Conservation (phyloP, 208 protist species). For the Vickermania ingenoplastis region DNA sequence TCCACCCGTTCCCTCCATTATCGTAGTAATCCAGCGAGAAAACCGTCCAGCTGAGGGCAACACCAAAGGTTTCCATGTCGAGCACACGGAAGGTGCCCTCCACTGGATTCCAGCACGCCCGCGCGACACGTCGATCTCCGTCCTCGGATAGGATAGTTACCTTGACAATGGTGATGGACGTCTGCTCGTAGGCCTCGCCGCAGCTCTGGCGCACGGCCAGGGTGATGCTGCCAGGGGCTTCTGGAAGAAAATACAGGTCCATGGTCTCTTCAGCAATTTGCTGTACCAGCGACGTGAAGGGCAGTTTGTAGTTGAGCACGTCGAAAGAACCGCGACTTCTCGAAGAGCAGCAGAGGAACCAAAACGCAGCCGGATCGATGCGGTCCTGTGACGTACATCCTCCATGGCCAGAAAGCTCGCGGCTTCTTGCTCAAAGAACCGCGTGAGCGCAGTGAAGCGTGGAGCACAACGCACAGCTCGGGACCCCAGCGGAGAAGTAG, state of each 20-base stretch:
- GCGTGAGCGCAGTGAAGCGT: constrained; percentile 46
- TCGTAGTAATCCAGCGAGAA: constrained; percentile 60
- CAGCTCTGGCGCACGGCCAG: constrained; percentile 73
- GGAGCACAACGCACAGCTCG: constrained; percentile 61
- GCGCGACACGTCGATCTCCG: constrained; percentile 59
- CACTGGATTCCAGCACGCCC: constrained; percentile 70
- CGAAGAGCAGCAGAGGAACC: constrained; percentile 59
- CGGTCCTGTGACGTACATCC: constrained; percentile 64
- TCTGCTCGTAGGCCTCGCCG: constrained; percentile 54
- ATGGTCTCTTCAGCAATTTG: constrained; percentile 81
- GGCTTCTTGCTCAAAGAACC: constrained; percentile 71
- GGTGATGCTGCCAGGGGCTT: constrained; percentile 70
- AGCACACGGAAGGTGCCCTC: constrained; percentile 64
- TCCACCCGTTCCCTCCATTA: constrained; percentile 6
- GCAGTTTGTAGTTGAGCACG: constrained; percentile 61
- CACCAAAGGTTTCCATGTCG: constrained; percentile 76
- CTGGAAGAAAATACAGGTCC: constrained; percentile 81
- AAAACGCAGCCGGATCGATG: constrained; percentile 66
- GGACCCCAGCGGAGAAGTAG: constrained; percentile 37
- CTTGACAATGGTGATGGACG: constrained; percentile 52
- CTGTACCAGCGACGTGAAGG: constrained; percentile 74
- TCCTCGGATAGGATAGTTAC: constrained; percentile 83
- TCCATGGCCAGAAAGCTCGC: constrained; percentile 50
- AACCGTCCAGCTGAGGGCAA: constrained; percentile 74
- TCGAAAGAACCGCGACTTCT: constrained; percentile 70